Evolutionary conservation across 1,284 basidiomycete species (phyloP).

Genomic region (Puccinia hordei): DNA sequence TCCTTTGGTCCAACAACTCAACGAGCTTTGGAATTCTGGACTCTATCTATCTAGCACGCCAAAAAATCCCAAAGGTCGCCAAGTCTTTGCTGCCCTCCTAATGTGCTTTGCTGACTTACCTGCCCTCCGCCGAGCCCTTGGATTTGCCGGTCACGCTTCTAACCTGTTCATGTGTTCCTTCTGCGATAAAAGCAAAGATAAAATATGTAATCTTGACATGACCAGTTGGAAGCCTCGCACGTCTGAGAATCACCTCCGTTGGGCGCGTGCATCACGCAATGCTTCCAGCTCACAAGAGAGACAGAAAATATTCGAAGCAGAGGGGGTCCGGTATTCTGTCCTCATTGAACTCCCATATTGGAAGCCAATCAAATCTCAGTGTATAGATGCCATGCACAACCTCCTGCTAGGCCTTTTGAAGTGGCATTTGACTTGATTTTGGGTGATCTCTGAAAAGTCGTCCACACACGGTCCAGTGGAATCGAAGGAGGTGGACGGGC

Average conservation of each 20-base stretch:
- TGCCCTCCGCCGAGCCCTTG: constrained; percentile 44
- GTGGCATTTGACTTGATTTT: constrained; percentile 21
- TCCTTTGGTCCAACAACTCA: constrained; percentile 58
- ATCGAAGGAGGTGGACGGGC: background rate
- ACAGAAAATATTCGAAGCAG: background rate
- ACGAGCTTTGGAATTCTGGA: constrained; percentile 58
- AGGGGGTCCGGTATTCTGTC: constrained; percentile 34
- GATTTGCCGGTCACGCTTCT: constrained; percentile 26
- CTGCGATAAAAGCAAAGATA: constrained; percentile 19
- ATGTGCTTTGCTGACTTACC: constrained; percentile 40
- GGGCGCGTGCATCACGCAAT: constrained; percentile 5
- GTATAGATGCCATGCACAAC: constrained; percentile 34
- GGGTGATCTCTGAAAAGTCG: background rate
- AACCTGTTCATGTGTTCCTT: constrained; percentile 43
- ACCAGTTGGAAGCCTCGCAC: background rate
- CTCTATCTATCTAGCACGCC: constrained; percentile 48
- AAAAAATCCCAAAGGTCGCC: background rate
- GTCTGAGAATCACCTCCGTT: background rate
- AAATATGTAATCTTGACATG: constrained; percentile 8
- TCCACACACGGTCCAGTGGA: background rate
- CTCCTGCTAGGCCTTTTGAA: constrained; percentile 29
- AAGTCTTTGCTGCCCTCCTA: constrained; percentile 14
- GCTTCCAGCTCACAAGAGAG: background rate
- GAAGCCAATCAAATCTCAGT: constrained; percentile 14
- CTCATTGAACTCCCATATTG: constrained; percentile 31